Percentiles rank a stretch among this genome's conserved stretches.
These are phyloP conservation scores for Neurospora intermedia DNA, from an alignment of 495 filamentous ascomycete genomes.

Conservation along the genomic window DNA sequence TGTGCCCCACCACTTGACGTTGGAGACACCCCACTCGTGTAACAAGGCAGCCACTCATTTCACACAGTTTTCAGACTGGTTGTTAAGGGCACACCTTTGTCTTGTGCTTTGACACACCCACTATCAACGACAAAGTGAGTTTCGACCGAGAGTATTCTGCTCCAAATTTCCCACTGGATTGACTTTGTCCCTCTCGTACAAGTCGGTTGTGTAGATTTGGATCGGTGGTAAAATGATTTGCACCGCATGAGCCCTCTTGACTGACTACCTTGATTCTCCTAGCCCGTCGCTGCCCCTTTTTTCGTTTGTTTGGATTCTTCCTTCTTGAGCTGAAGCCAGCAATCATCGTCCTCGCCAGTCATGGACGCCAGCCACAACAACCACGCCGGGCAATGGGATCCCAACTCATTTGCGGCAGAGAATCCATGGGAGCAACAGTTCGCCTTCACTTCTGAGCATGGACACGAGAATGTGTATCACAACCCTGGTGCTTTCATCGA, in stretches of 20 bases:
- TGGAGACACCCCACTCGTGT: background rate
- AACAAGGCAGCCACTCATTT: background rate
- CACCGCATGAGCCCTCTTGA: background rate
- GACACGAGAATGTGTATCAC: slow-evolving; percentile 10
- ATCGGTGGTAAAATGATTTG: background rate
- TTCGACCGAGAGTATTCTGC: background rate
- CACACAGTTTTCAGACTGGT: background rate
- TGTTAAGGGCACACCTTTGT: background rate
- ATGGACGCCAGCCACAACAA: slow-evolving; percentile 19
- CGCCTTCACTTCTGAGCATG: slow-evolving; percentile 9
- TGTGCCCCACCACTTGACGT: background rate
- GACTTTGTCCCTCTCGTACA: background rate
- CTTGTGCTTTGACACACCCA: background rate
- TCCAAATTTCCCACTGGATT: background rate
- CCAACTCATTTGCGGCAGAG: slow-evolving; percentile 9
- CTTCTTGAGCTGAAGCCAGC: background rate
- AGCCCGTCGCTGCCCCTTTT: background rate
- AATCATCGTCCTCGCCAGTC: background rate
- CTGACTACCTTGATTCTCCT: background rate
- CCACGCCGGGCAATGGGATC: slow-evolving; percentile 16
- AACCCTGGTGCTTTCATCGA: slow-evolving; percentile 13
- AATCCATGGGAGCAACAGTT: slow-evolving; percentile 18
- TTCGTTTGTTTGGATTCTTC: background rate
- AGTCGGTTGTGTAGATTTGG: background rate
- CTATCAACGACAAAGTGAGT: background rate